Conservation (phyloP, 345 rosid species). For the Gossypium stocksii region DNA sequence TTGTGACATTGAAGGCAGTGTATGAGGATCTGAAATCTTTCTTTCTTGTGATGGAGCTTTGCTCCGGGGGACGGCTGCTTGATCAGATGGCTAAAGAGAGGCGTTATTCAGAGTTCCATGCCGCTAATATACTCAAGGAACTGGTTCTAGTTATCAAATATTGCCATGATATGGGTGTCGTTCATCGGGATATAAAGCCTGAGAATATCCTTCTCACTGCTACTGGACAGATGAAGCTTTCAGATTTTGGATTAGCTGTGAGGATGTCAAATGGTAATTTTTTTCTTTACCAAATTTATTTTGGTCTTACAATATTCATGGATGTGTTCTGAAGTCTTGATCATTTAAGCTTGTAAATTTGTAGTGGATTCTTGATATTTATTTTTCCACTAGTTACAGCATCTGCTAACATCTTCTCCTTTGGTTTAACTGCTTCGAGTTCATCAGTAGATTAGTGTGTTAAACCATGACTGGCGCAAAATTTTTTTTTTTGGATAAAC, state of each 20-base stretch:
- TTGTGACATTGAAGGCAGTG: conserved; percentile 16
- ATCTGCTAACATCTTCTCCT: neutral
- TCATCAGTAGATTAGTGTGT: neutral
- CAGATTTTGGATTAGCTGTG: conserved; percentile 17
- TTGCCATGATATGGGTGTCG: conserved; percentile 18
- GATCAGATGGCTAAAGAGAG: conserved; percentile 16
- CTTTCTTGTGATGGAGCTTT: conserved; percentile 19
- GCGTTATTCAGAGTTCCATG: neutral
- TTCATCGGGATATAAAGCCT: conserved; percentile 18
- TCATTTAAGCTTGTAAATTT: neutral
- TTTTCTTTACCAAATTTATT: neutral
- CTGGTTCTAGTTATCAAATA: conserved; percentile 14
- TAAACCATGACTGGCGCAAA: neutral
- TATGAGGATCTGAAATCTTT: conserved; percentile 8
- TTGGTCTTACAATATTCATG: neutral
- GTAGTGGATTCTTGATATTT: neutral
- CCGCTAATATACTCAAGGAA: conserved; percentile 16
- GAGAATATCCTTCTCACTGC: conserved; percentile 18
- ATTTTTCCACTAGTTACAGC: neutral
- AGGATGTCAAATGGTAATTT: conserved; percentile 17
- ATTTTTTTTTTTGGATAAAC: neutral
- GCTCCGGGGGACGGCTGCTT: conserved; percentile 16
- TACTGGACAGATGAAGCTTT: conserved; percentile 16
- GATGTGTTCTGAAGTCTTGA: neutral
- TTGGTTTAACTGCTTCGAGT: neutral